Evolutionary conservation across 2,329 filamentous ascomycete genomes (phyloP), one percentile per base, ranked within the genome.

Genomic region (Pseudogymnoascus sp.): DNA sequence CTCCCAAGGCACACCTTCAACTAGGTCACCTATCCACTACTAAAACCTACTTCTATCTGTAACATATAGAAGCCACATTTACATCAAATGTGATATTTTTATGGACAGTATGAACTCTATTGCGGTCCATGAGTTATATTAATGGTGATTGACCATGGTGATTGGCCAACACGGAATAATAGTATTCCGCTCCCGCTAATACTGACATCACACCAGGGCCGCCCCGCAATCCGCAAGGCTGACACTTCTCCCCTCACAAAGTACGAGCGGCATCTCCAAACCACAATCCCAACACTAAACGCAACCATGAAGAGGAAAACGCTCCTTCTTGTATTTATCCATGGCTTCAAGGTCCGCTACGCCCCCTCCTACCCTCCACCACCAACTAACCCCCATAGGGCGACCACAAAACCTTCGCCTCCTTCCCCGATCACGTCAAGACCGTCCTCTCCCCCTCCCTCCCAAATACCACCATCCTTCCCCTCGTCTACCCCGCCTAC

Each of bases 301-400:
- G 28, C 34, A 65, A 23, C 28, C 72, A 84, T 76, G 65, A 88
- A 87, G 84, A 90, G 88, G 80, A 92, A 90, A 78, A 95, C 90
- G 65, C 77, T 96, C 39, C 77, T 96, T 41, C 78, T 96, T 65
- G 90, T 89, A 73, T 95, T 95, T 75, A 90, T 95, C 66, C 91
- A 96, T 76, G 91, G 91, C 74, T 96, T 96, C 84, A 92, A 95
- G 83, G 85, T 86, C 72, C 67, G 34, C 13, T 16, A 13, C 19
- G 10, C n/a, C 34, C 13, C n/a, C 19, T 1, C 21, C 11, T 4
- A 11, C 14, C 64, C 4, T 14, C 7, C 8, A 61, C 23, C 4
- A 16, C 63, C 66, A 43, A 67, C 65, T 10, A 39, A 51, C 14
- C 10, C 51, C 31, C 62, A 13, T 68, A 90, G 87, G 90, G 90